These are phyloP conservation scores for Malassezia obtusa DNA, from an alignment of 1,284 basidiomycete genomes.

Conservation along the genomic window DNA sequence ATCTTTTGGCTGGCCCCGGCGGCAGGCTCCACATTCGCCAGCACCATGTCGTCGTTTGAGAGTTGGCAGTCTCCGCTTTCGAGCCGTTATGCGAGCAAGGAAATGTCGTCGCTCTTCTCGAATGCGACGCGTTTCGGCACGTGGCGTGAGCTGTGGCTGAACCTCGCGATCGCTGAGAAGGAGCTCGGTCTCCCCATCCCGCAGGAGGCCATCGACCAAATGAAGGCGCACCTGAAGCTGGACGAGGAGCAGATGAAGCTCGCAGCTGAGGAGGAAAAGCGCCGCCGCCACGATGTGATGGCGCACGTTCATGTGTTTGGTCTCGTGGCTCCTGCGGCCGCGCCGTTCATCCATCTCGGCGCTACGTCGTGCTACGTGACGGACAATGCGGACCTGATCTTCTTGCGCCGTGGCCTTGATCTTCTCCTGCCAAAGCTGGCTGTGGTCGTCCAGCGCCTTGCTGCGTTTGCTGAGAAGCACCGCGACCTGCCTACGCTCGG, in stretches of 20 bases:
- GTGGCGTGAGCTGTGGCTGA: constrained; percentile 95
- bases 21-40: neutral
- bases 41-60: constrained; percentile 18
- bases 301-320: constrained; percentile 98
- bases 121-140: constrained; percentile 83
- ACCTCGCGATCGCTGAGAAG: constrained; percentile 90
- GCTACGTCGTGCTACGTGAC: constrained; percentile 98
- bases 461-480: constrained; percentile 61
- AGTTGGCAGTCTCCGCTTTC: constrained; percentile 45
- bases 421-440: constrained; percentile 78
- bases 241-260: constrained; percentile 82
- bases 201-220: constrained; percentile 83
- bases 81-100: constrained; percentile 93
- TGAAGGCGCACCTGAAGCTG: constrained; percentile 75
- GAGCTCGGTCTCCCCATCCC: constrained; percentile 83
- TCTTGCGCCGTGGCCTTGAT: constrained; percentile 75
- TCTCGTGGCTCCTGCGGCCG: constrained; percentile 81
- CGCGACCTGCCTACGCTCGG: constrained; percentile 57
- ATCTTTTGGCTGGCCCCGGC: neutral
- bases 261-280: constrained; percentile 90
- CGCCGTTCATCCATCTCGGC: constrained; percentile 92
- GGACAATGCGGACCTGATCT: constrained; percentile 82
- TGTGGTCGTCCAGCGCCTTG: constrained; percentile 76
- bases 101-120: constrained; percentile 95
- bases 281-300: constrained; percentile 97